Evolutionary conservation across 140 eudicot species (phyloP), one percentile per base, ranked within the genome.

Genomic region (Bidens hawaiensis): DNA sequence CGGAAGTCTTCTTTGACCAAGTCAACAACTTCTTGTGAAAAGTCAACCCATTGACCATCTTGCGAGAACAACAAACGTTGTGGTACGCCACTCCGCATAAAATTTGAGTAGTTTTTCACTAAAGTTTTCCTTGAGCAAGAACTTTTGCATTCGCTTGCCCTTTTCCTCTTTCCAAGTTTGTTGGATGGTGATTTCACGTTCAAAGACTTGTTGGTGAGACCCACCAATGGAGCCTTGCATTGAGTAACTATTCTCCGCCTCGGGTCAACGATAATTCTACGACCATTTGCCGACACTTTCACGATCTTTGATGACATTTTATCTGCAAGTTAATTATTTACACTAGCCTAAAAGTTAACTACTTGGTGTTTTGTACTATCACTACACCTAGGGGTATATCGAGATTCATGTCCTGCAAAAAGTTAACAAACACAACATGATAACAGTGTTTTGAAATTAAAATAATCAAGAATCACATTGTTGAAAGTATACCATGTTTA

Each of bases 1-100:
- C 64, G 68, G 22, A 88, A 75, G 22, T 85, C 93, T 48, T 93
- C 82, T 72, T 77, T 85, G 66, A 81, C 76, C 47, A 62, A 41
- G 23, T 61, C 60, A 40, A 88, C 43, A 31, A 88, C 24, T 31
- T 82, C 89, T 21, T 66, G 67, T 27, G 88, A 66, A 46, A 80
- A 82, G 77, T 93, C 94, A 6, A 62, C 70, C 99, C 99, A 93
- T 62, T 93, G 85, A 65, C 85, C 95, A 45, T 82, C 80, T 73
- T 77, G 75, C 33, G 79, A 85, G 62, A 62, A 82, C 94, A 93
- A 77, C 73, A 93, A 49, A 2, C 99, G 95, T 19, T 79, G 76
- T 21, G 90, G 89, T 7, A 62, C 58, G 51, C 89, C 89, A 73
- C 89, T 85, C 59, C 38, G 82, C 51, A 53, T 76, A 25, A 84